These are phyloP conservation scores for Cercospora zeae-maydis DNA, from an alignment of 2,329 filamentous ascomycete species.

Conservation along the genomic window DNA sequence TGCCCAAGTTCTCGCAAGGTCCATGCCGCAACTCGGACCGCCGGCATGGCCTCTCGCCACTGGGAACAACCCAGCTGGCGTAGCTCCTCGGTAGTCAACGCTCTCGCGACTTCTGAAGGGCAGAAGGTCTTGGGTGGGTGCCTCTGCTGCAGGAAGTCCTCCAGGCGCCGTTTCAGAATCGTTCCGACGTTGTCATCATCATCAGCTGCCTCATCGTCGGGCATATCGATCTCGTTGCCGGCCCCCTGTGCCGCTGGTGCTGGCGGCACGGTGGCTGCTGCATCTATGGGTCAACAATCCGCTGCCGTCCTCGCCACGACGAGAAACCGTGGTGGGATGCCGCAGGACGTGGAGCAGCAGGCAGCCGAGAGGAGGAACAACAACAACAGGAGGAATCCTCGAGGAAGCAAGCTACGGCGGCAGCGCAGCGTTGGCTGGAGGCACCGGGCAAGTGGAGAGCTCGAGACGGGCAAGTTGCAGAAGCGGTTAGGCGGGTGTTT, in stretches of 20 bases:
- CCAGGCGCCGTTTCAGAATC: constrained; percentile 22
- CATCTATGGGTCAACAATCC: not conserved
- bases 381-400: constrained; percentile 1
- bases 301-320: constrained; percentile 13
- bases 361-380: not conserved
- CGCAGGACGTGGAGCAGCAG: constrained; percentile 9
- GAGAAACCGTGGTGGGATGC: not conserved
- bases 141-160: constrained; percentile 25
- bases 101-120: constrained; percentile 51
- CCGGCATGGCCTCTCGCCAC: constrained; percentile 50
- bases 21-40: constrained; percentile 44
- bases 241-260: not conserved
- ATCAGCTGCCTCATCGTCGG: constrained; percentile 8
- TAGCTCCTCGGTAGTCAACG: constrained; percentile 43
- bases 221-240: constrained; percentile 2
- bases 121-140: constrained; percentile 52
- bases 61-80: constrained; percentile 28
- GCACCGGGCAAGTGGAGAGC: not conserved
- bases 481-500: constrained; percentile 9
- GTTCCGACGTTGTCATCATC: constrained; percentile 1
- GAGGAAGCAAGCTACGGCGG: constrained; percentile 5
- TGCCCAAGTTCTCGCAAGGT: constrained; percentile 40
- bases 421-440: not conserved
- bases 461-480: constrained; percentile 10
- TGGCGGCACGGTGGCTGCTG: not conserved